phyloP scores from a whole-genome alignment of 331 rosid species.

The Acacia concinna region DNA sequence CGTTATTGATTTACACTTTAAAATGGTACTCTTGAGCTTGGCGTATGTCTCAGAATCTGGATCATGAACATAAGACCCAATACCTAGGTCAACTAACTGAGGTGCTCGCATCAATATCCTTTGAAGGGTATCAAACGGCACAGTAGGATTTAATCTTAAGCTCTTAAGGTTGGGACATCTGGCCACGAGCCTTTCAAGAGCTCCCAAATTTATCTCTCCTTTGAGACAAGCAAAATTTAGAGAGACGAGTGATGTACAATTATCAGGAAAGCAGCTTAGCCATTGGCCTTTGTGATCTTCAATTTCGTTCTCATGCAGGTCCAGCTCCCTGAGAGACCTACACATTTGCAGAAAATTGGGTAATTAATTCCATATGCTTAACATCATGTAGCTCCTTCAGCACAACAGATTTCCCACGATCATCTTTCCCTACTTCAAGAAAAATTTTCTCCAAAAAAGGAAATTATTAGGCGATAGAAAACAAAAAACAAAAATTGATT shows the following conservation, averaged over 20 bases:
- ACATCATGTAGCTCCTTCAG: neutral
- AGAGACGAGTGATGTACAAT: neutral
- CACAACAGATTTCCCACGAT: neutral
- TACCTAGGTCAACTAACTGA: neutral
- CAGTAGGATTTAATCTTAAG: neutral
- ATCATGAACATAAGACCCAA: neutral
- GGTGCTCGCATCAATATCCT: neutral
- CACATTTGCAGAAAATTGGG: neutral
- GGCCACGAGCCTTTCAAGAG: neutral
- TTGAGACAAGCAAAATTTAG: neutral
- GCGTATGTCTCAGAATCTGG: neutral
- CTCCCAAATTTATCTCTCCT: neutral
- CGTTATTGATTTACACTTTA: neutral
- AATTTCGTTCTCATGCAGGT: neutral
- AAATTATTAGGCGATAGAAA: neutral
- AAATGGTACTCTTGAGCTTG: neutral
- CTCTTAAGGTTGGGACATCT: neutral
- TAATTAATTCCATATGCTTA: neutral
- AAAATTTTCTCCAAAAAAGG: neutral
- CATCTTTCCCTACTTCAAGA: neutral
- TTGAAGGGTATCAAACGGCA: neutral
- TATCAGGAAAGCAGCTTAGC: constrained; percentile 1
- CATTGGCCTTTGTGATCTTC: neutral
- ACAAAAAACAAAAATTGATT: neutral
- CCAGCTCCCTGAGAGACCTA: constrained; percentile 1